Evolutionary conservation across 2,329 filamentous ascomycete genomes (phyloP), one percentile per base, ranked within the genome.

Genomic region (Purpureocillium lavendulum): DNA sequence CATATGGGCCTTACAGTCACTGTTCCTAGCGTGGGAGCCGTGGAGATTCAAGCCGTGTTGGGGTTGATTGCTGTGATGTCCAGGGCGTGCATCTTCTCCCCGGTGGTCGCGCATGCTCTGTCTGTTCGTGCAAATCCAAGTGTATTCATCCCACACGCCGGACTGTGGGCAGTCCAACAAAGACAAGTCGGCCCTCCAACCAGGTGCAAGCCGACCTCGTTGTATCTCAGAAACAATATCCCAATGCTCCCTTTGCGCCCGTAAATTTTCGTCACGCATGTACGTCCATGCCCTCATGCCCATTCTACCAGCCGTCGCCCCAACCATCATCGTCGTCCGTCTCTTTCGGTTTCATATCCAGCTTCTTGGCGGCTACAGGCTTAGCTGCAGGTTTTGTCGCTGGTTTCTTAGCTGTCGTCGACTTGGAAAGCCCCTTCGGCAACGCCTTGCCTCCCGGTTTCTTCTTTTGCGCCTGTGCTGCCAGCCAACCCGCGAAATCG

Each of bases 401-500:
- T 3, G 62, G 53, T 43, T 71, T 75, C 49, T 68, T 72, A 1
- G 57, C 38, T 1, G 42, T 58, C 0, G 48, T 59, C 2, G 75
- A 54, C 61, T 94, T 95, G 2, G 70, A 65, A 18, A 97, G 59
- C 0, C 90, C 90, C 62, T 94, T 98, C 0, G 90, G 89, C 40
- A 97, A 57, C 3, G 82, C 66, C 48, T 85, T 92, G 32, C 60
- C 53, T 1, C 58, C 57, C 10, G 71, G 71, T 65, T 94, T 96
- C 46, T 94, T 96, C 45, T 84, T 77, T 46, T 82, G 74, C 6
- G 84, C 79, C 57, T 96, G 87, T 11, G 89, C 88, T 11, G 87
- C 88, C 16, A 97, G 63, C 89, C 92, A 97, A 5, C 88, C 89
- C 5, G 88, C 90, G 61, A 98, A 97, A 59, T 97, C 92, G 0